Evolutionary conservation across 371 early-diverging fungal genomes (phyloP), one percentile per base, ranked within the genome.

Genomic region (Mortierella sp.): DNA sequence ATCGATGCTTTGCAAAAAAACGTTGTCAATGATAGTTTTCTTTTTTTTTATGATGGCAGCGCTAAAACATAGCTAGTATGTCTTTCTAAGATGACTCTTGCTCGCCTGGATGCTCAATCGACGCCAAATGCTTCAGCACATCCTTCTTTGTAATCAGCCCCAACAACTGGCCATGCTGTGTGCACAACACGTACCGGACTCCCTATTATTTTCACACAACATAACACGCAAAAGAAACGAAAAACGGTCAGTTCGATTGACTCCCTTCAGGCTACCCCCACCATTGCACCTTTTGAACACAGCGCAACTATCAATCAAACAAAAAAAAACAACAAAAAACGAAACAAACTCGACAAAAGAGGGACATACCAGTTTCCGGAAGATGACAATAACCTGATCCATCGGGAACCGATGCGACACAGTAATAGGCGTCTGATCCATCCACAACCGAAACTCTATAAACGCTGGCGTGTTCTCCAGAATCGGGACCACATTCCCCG

Each of bases 111-210:
- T 88, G 83, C 69, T 88, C 83, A 31, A 88, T 87, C 34, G 87
- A 77, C 37, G 90, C 86, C 57, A 93, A 78, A 55, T 91, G 89
- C 48, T 89, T 85, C 73, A 94, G 79, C 40, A 95, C 89, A 75
- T 95, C 95, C 82, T 95, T 95, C 74, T 94, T 94, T 2, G 95
- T 95, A 76, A 95, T 91, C 46, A 94, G 74, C 24, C 95, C 95
- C 8, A 89, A 76, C 44, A 95, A 79, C 40, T 88, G 75, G 4
- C 92, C 93, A 54, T 91, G 87, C 74, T 92, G 88, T 3, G 91
- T 90, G 34, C 93, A 90, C 21, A 94, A 71, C 26, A 92, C 88
- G 72, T 93, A 93, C 8, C 93, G 90, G 5, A 94, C 88, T 14
- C 93, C 94, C 90, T 91, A 79, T 43, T 91, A 79, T 50, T 28